Conservation (phyloP, 31 red algal species). For the Asparagopsis taxiformis region DNA sequence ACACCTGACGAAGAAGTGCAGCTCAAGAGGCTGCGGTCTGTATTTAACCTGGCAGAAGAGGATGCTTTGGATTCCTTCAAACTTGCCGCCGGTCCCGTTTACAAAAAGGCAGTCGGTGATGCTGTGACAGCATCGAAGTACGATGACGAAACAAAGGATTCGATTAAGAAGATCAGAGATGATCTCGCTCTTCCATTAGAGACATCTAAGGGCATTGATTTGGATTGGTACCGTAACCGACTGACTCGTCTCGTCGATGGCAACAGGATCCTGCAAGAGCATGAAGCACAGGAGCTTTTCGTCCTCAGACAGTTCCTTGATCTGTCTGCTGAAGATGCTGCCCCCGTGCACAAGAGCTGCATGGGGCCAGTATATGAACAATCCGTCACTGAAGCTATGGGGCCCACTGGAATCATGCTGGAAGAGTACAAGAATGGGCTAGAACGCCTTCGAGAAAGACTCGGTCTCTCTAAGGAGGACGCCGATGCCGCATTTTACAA, state of each 20-base stretch:
- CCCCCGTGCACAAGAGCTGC: conserved; percentile 48
- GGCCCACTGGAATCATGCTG: conserved; percentile 88
- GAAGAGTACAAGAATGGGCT: conserved; percentile 86
- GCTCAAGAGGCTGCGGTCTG: conserved; percentile 50
- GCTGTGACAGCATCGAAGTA: conserved; percentile 26
- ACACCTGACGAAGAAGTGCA: conserved; percentile 38
- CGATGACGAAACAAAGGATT: conserved; percentile 25
- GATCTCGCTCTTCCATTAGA: conserved; percentile 61
- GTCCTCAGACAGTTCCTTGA: conserved; percentile 56
- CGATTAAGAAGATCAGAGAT: conserved; percentile 41
- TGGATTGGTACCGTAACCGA: conserved; percentile 59
- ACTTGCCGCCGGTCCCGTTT: conserved; percentile 74
- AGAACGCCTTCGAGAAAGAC: conserved; percentile 65
- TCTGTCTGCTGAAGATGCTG: conserved; percentile 59
- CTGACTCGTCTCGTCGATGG: conserved; percentile 47
- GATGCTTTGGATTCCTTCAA: conserved; percentile 71
- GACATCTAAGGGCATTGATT: conserved; percentile 60
- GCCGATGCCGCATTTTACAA: conserved; percentile 67
- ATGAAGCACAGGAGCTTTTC: conserved; percentile 67
- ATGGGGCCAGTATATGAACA: conserved; percentile 84
- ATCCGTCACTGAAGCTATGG: conserved; percentile 86
- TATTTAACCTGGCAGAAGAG: conserved; percentile 57
- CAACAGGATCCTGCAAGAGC: conserved; percentile 73
- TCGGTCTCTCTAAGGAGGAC: conserved; percentile 62
- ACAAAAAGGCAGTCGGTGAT: conserved; percentile 49